Percentiles rank a stretch among this genome's conserved stretches.
These are phyloP conservation scores for Talaromyces sp. DNA, from an alignment of 2,329 filamentous ascomycete species.

Conservation along the genomic window DNA sequence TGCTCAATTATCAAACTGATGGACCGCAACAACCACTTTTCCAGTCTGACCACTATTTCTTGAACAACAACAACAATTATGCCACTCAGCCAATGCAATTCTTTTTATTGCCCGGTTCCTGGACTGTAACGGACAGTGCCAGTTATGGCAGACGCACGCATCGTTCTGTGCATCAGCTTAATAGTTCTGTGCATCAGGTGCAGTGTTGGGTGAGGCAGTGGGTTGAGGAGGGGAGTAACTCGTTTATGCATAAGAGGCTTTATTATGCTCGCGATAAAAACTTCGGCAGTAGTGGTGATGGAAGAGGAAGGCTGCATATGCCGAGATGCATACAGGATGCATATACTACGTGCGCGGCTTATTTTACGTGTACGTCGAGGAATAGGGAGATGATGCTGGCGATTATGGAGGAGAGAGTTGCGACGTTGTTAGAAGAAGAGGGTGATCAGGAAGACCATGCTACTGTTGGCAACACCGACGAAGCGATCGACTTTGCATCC, in stretches of 20 bases:
- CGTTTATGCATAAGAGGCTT: conserved; percentile 10
- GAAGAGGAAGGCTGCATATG: background rate
- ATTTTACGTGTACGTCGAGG: conserved; percentile 1
- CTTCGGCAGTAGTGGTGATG: background rate
- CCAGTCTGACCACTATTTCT: background rate
- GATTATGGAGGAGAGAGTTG: conserved; percentile 7
- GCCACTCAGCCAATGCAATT: background rate
- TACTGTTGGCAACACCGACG: background rate
- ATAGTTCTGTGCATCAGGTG: background rate
- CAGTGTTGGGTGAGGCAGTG: conserved; percentile 11
- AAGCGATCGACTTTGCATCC: background rate
- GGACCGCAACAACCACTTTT: background rate
- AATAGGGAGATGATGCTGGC: background rate
- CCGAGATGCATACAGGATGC: conserved; percentile 14
- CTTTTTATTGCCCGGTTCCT: conserved; percentile 8
- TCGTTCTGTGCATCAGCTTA: background rate
- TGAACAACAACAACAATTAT: background rate
- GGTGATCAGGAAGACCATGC: background rate
- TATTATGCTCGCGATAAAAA: background rate
- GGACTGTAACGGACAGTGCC: background rate
- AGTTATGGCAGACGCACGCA: background rate
- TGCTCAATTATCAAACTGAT: background rate
- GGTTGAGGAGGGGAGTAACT: conserved; percentile 10
- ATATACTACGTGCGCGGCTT: conserved; percentile 6
- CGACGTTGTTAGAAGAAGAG: conserved; percentile 6